phyloP scores from a whole-genome alignment of 2,329 filamentous ascomycete genomes.

The Aspergillus udagawae region DNA sequence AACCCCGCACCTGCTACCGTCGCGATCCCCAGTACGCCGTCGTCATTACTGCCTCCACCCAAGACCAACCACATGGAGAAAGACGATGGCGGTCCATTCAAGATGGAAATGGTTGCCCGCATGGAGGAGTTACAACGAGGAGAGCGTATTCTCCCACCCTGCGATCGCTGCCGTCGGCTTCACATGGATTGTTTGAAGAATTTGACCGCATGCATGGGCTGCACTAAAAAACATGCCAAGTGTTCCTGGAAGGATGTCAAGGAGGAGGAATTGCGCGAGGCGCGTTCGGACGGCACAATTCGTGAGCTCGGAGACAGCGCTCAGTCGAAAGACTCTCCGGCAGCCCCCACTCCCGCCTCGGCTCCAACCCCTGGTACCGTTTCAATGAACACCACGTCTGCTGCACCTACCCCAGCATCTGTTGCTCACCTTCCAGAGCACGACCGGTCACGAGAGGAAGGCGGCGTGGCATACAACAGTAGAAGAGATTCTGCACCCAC shows the following conservation, averaged over 20 bases:
- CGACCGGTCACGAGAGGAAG: conserved; percentile 3
- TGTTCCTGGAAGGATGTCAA: conserved; percentile 82
- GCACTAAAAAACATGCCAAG: conserved; percentile 85
- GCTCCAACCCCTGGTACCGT: conserved; percentile 5
- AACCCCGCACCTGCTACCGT: conserved; percentile 45
- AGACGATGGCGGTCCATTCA: conserved; percentile 57
- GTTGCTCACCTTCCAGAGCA: conserved; percentile 2
- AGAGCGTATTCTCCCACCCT: conserved; percentile 73
- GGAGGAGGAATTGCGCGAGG: conserved; percentile 58
- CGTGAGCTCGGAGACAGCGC: conserved; percentile 15
- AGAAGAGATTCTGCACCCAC: conserved; percentile 21
- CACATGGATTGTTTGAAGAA: conserved; percentile 82
- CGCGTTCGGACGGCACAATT: conserved; percentile 14
- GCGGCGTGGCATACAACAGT: conserved; percentile 2
- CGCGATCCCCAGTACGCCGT: conserved; percentile 53
- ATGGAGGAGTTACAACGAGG: conserved; percentile 74
- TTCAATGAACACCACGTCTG: background rate
- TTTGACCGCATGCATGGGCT: conserved; percentile 78
- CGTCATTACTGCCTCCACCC: conserved; percentile 48
- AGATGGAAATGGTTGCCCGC: conserved; percentile 64
- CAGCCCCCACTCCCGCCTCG: conserved; percentile 5
- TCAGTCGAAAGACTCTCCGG: conserved; percentile 7
- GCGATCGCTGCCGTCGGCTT: conserved; percentile 75
- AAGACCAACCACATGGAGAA: conserved; percentile 47
- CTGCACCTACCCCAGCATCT: conserved; percentile 7